phyloP scores from a whole-genome alignment of 495 filamentous ascomycete species.

The Xylaria scruposa region DNA sequence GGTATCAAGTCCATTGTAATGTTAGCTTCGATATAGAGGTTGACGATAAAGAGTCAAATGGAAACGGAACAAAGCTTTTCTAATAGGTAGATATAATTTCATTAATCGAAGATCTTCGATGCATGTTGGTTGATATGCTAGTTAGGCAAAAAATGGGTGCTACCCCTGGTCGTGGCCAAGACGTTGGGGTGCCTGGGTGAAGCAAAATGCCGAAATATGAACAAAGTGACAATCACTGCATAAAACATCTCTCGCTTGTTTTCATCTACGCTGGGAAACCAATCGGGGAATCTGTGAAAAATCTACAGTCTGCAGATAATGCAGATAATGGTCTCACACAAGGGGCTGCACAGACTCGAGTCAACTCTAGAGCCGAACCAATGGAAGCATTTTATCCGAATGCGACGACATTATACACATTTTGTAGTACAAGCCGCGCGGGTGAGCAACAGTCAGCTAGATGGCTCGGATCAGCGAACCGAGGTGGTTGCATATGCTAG shows the following conservation, averaged over 20 bases:
- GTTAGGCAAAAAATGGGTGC: background rate
- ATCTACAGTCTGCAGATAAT: background rate
- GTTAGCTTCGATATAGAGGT: background rate
- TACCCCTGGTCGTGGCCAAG: background rate
- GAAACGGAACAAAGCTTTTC: background rate
- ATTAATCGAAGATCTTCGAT: background rate
- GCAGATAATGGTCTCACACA: background rate
- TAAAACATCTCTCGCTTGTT: background rate
- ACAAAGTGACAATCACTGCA: background rate
- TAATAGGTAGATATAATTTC: background rate
- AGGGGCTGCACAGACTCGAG: background rate
- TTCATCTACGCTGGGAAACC: background rate
- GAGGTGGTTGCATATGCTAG: background rate
- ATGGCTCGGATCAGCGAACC: conserved; percentile 3
- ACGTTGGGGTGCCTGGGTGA: background rate
- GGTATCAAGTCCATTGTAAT: conserved; percentile 27
- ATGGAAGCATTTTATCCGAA: background rate
- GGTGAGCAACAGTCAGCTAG: background rate
- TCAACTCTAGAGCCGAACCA: background rate
- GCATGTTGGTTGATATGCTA: background rate
- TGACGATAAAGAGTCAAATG: background rate
- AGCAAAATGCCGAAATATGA: conserved; percentile 9
- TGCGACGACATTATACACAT: background rate
- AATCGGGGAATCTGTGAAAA: background rate
- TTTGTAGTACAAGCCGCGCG: background rate